A percentile compares a stretch with the other conserved stretches of the same genome.
phyloP scores from a whole-genome alignment of 2,329 filamentous ascomycete genomes.

The Penicillium freii region DNA sequence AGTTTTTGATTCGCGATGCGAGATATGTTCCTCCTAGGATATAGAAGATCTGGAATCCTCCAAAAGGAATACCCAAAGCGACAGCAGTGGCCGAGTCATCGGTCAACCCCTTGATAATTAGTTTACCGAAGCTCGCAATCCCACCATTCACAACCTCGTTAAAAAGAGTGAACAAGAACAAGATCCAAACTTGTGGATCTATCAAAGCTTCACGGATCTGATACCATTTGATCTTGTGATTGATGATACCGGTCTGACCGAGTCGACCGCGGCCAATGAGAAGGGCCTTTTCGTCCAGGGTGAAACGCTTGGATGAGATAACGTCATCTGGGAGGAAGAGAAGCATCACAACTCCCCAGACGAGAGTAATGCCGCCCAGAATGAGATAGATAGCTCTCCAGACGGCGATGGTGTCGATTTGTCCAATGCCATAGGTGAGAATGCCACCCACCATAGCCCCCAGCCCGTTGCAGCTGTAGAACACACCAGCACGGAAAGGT shows the following conservation, averaged over 20 bases:
- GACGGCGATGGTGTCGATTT: conserved; percentile 43
- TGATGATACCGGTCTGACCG: conserved; percentile 48
- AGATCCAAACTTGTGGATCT: conserved; percentile 48
- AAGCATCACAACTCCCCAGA: conserved; percentile 43
- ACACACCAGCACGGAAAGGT: conserved; percentile 48
- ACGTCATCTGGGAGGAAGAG: conserved; percentile 47
- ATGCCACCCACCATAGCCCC: conserved; percentile 37
- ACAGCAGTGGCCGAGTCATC: conserved; percentile 50
- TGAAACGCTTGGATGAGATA: conserved; percentile 44
- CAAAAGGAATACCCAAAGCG: conserved; percentile 55
- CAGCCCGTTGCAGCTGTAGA: conserved; percentile 44
- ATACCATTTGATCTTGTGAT: conserved; percentile 48
- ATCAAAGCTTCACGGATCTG: conserved; percentile 51
- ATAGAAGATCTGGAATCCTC: conserved; percentile 52
- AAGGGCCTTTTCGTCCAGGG: conserved; percentile 45
- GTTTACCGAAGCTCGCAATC: conserved; percentile 55
- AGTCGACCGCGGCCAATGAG: conserved; percentile 42
- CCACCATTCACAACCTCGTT: conserved; percentile 56
- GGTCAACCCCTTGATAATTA: conserved; percentile 51
- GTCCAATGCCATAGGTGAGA: conserved; percentile 40
- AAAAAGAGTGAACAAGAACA: conserved; percentile 49
- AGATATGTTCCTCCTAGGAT: conserved; percentile 54
- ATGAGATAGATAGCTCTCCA: conserved; percentile 50
- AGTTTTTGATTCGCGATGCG: conserved; percentile 52
- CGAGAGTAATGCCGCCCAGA: conserved; percentile 45